Evolutionary conservation across 805 yeast genomes (phyloP).

Genomic region (Zygosaccharomyces rouxii): DNA sequence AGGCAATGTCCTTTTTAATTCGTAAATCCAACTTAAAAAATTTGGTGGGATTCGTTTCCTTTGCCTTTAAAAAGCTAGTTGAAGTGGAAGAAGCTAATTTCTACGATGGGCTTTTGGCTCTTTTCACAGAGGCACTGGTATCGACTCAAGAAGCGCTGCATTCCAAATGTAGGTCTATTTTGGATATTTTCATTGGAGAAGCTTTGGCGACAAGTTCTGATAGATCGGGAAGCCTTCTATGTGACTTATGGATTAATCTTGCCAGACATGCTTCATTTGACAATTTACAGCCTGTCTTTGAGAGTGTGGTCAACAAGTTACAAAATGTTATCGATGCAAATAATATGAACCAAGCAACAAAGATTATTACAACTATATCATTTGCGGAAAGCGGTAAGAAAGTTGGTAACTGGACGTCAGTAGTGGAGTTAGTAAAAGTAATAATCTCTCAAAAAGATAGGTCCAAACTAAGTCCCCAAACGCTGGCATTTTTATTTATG

Average conservation of each 20-base stretch:
- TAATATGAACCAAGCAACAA: conserved; percentile 34
- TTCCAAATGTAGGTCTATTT: conserved; percentile 56
- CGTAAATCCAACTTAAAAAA: conserved; percentile 56
- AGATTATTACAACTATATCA: conserved; percentile 44
- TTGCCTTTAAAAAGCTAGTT: conserved; percentile 37
- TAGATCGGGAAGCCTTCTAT: conserved; percentile 35
- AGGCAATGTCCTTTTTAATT: conserved; percentile 78
- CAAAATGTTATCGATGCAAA: conserved; percentile 11
- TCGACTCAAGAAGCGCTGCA: conserved; percentile 71
- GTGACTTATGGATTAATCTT: conserved; percentile 54
- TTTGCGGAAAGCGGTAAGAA: conserved; percentile 72
- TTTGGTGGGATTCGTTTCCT: conserved; percentile 44
- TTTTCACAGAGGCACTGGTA: conserved; percentile 70
- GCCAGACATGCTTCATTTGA: conserved; percentile 51
- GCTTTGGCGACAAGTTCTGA: conserved; percentile 9
- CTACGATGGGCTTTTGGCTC: conserved; percentile 55
- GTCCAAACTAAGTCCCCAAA: conserved; percentile 18
- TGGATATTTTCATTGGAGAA: conserved; percentile 42
- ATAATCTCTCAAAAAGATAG: conserved; percentile 12
- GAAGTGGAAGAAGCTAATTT: conserved; percentile 37
- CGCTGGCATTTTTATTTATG: conserved; percentile 44
- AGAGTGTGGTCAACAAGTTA: conserved; percentile 28
- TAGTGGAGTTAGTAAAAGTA: conserved; percentile 14
- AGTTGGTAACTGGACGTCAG: conserved; percentile 47
- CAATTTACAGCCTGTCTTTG: conserved; percentile 44